These are phyloP conservation scores for Aquilaria agallochum DNA, from an alignment of 441 rosid species.

Conservation along the genomic window DNA sequence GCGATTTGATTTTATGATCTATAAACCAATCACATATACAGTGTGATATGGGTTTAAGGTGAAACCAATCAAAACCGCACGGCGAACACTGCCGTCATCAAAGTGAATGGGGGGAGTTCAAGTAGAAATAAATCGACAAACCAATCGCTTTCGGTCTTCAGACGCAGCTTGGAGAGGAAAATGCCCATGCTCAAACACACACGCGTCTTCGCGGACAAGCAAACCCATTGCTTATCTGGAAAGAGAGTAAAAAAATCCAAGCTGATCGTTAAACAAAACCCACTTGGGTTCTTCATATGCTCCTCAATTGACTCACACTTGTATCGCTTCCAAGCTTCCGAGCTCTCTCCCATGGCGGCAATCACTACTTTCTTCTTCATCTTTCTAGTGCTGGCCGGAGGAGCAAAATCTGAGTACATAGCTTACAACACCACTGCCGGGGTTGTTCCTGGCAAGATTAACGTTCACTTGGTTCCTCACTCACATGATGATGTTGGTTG, in stretches of 20 bases:
- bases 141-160: too few species aligned
- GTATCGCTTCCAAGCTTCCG: neutral
- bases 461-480: conserved; percentile 75
- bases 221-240: conserved; percentile 5
- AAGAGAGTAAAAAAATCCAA: neutral
- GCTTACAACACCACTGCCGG: conserved; percentile 49
- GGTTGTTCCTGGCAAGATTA: conserved; percentile 50
- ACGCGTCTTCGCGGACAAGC: conserved; percentile 11
- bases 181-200: neutral
- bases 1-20: too few species aligned
- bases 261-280: neutral
- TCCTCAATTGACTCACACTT: neutral
- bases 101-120: too few species aligned
- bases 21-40: too few species aligned
- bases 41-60: too few species aligned
- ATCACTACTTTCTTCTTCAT: conserved; percentile 6
- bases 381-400: conserved; percentile 22
- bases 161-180: too few species aligned
- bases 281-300: conserved; percentile 5
- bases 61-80: too few species aligned
- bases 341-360: conserved; percentile 7
- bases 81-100: too few species aligned
- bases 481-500: conserved; percentile 79
- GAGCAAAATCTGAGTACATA: conserved; percentile 33
- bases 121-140: too few species aligned